Evolutionary conservation across 257 asterid genomes (phyloP).

Genomic region (Solanum corneliomulleri): DNA sequence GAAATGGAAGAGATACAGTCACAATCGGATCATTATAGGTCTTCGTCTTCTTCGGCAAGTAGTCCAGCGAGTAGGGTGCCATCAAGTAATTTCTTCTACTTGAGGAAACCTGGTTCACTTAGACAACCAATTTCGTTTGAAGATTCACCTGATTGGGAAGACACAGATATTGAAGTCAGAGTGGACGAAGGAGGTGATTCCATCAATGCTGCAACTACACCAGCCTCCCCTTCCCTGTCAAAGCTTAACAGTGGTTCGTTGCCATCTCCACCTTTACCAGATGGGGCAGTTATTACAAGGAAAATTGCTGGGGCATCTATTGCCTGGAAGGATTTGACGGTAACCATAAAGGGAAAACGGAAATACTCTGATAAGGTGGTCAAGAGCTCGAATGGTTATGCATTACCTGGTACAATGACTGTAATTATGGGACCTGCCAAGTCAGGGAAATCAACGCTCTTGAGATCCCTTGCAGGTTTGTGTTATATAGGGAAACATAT

Average conservation of each 20-base stretch:
- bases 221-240: conserved; percentile 78
- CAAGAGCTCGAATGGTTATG: conserved; percentile 90
- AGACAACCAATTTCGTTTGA: conserved; percentile 92
- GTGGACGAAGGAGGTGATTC: conserved; percentile 84
- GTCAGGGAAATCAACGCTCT: conserved; percentile 96
- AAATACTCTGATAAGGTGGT: conserved; percentile 84
- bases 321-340: conserved; percentile 95
- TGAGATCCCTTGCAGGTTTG: conserved; percentile 90
- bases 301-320: conserved; percentile 77
- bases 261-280: conserved; percentile 82
- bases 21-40: conserved; percentile 83
- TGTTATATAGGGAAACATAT: background rate
- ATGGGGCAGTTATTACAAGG: conserved; percentile 48
- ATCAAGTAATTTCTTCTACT: conserved; percentile 88
- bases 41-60: conserved; percentile 95
- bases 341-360: conserved; percentile 84
- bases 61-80: conserved; percentile 94
- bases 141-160: conserved; percentile 98
- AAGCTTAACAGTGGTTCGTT: conserved; percentile 77
- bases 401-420: conserved; percentile 95
- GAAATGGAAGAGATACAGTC: conserved; percentile 95
- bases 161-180: conserved; percentile 70
- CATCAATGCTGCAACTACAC: conserved; percentile 65
- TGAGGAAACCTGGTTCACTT: conserved; percentile 75
- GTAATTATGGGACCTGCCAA: conserved; percentile 99